Percentiles rank a stretch among this genome's conserved stretches.
Conservation (phyloP, 2,329 filamentous ascomycete genomes). For the Blastomyces gilchristii region DNA sequence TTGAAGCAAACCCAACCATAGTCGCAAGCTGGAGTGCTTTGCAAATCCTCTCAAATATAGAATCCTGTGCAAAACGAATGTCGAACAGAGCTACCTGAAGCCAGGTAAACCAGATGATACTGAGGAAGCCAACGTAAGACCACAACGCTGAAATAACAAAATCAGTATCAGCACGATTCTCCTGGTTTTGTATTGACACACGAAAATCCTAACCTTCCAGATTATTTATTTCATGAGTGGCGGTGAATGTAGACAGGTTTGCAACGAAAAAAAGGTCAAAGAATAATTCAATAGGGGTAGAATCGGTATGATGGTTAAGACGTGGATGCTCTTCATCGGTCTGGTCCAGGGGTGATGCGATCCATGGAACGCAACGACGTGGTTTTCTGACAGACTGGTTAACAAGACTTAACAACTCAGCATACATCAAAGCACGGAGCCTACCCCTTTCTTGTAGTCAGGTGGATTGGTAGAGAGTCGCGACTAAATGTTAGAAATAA, state of each 20-base stretch:
- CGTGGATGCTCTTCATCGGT: conserved; percentile 20
- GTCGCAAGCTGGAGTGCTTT: conserved; percentile 53
- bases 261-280: conserved; percentile 54
- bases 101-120: conserved; percentile 60
- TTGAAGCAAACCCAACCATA: conserved; percentile 56
- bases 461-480: conserved; percentile 18
- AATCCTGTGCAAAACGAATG: conserved; percentile 55
- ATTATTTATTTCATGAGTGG: conserved; percentile 46
- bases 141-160: conserved; percentile 25
- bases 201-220: conserved; percentile 8
- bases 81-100: conserved; percentile 54
- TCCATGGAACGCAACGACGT: conserved; percentile 23
- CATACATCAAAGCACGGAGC: conserved; percentile 12
- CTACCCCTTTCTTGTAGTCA: conserved; percentile 18
- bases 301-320: conserved; percentile 39
- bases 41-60: conserved; percentile 50
- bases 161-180: background rate
- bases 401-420: background rate
- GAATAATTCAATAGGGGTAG: conserved; percentile 48
- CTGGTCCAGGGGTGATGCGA: conserved; percentile 27
- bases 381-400: conserved; percentile 11
- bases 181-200: background rate
- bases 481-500: conserved; percentile 26
- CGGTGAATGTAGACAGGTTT: conserved; percentile 54
- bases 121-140: conserved; percentile 45